Conservation (phyloP, 805 yeast genomes). For the Wickerhamiella parazyma region DNA sequence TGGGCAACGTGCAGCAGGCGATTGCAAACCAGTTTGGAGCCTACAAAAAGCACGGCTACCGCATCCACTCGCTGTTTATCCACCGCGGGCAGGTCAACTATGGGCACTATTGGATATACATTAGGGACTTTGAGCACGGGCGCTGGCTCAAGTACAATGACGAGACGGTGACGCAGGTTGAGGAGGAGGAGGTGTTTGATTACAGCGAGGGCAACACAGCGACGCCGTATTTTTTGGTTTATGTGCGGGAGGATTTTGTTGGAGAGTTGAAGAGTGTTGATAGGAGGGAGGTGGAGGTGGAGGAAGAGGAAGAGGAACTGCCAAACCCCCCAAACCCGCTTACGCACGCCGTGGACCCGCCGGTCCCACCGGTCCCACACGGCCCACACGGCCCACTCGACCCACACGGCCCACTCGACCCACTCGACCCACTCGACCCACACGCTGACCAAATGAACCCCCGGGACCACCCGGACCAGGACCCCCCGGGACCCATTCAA, state of each 20-base stretch:
- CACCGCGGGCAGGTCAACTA: conserved; percentile 93
- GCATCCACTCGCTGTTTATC: conserved; percentile 80
- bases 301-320: neutral
- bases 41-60: conserved; percentile 55
- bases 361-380: no score
- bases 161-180: conserved; percentile 81
- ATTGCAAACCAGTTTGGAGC: conserved; percentile 49
- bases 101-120: conserved; percentile 96
- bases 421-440: neutral
- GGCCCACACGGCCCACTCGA: no score
- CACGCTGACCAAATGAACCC: neutral
- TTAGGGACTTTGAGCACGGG: conserved; percentile 53
- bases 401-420: no score
- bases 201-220: conserved; percentile 51
- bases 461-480: neutral
- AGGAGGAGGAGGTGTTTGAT: conserved; percentile 32
- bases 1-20: conserved; percentile 33
- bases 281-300: neutral
- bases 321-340: no score
- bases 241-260: conserved; percentile 50
- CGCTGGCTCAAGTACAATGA: conserved; percentile 86
- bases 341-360: no score
- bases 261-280: conserved; percentile 13
- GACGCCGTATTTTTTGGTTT: conserved; percentile 86
- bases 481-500: neutral